phyloP scores from a whole-genome alignment of 2,329 filamentous ascomycete species.

The Penicillium brevicompactum region DNA sequence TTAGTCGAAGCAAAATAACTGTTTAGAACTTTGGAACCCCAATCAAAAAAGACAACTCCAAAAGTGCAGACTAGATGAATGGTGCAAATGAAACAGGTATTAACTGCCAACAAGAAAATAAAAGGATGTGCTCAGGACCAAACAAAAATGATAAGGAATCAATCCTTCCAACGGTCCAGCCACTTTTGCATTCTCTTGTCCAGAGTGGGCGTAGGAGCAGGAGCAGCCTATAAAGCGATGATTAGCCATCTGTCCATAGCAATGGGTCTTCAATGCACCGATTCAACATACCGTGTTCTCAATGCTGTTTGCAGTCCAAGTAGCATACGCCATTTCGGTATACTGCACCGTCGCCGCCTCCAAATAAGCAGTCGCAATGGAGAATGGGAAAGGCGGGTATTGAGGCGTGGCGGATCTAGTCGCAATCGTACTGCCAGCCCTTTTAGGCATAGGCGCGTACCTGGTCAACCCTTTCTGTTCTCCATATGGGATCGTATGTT shows the following conservation, averaged over 20 bases:
- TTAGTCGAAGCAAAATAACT: neutral
- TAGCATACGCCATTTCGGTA: conserved; percentile 55
- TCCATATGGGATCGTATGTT: conserved; percentile 53
- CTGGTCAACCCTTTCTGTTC: conserved; percentile 58
- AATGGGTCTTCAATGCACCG: neutral
- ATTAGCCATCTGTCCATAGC: conserved; percentile 10
- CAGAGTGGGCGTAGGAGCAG: conserved; percentile 52
- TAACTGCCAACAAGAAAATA: neutral
- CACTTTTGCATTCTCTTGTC: conserved; percentile 57
- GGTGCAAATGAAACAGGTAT: neutral
- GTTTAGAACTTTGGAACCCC: neutral
- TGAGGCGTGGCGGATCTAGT: conserved; percentile 52
- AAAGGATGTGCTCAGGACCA: neutral
- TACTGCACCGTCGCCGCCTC: conserved; percentile 49
- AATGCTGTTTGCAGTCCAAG: conserved; percentile 53
- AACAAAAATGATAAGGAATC: conserved; percentile 7
- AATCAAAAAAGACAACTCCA: neutral
- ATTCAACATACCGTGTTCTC: conserved; percentile 60
- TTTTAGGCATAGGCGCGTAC: conserved; percentile 64
- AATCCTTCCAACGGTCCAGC: conserved; percentile 63
- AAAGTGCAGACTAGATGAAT: neutral
- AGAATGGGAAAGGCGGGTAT: conserved; percentile 58
- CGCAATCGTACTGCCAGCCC: conserved; percentile 62
- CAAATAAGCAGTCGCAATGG: conserved; percentile 55
- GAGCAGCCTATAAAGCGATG: conserved; percentile 50